A percentile compares a stretch with the other conserved stretches of the same genome.
These are phyloP conservation scores for Tulasnella sp. DNA, from an alignment of 768 basidiomycete genomes.

Conservation along the genomic window DNA sequence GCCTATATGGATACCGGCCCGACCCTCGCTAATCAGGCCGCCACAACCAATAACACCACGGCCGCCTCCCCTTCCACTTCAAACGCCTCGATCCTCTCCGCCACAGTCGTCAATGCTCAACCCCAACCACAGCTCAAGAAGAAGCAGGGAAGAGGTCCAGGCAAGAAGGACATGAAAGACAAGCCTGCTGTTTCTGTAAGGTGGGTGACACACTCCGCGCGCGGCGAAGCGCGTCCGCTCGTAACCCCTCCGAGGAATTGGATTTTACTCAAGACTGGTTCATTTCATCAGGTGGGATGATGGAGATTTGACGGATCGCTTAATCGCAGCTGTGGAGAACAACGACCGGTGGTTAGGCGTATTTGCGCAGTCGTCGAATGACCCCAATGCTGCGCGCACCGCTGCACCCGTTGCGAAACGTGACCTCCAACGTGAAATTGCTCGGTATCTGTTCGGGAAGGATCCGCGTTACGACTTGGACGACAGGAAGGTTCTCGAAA, in stretches of 20 bases:
- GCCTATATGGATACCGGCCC: constrained; percentile 12
- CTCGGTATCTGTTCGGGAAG: constrained; percentile 30
- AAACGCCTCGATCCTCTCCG: constrained; percentile 1
- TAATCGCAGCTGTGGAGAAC: constrained; percentile 29
- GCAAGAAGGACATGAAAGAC: constrained; percentile 33
- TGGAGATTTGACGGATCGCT: constrained; percentile 32
- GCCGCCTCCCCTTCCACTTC: constrained; percentile 14
- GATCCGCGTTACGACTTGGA: constrained; percentile 32
- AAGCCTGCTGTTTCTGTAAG: constrained; percentile 32
- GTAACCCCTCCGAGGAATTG: not conserved
- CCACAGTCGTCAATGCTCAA: constrained; percentile 6
- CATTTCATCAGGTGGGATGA: constrained; percentile 32
- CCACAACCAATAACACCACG: not conserved
- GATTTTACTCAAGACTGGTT: not conserved
- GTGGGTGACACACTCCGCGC: constrained; percentile 8
- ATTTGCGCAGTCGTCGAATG: constrained; percentile 29
- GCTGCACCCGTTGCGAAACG: constrained; percentile 31
- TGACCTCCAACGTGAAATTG: constrained; percentile 33
- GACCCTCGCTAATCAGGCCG: not conserved
- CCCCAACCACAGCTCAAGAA: constrained; percentile 18
- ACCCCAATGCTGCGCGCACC: constrained; percentile 25
- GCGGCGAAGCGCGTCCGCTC: too few species aligned
- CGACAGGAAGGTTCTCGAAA: constrained; percentile 30
- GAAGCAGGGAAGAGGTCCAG: constrained; percentile 32
- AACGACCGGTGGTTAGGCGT: constrained; percentile 33